Evolutionary conservation across 1,284 basidiomycete genomes (phyloP).

Genomic region (Moniliophthora roreri): DNA sequence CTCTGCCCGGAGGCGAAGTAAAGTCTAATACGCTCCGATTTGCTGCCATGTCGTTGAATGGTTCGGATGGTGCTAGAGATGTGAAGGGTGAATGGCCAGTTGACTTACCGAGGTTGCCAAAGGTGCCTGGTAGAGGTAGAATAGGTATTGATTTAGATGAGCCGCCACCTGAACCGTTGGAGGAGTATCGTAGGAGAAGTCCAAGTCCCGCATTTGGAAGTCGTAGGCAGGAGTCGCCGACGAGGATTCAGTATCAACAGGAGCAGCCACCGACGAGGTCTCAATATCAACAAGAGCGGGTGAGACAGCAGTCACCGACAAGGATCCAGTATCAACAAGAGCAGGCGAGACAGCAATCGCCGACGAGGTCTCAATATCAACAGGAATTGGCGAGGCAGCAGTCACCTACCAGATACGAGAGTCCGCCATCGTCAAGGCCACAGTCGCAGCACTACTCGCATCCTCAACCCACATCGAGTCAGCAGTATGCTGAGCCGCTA

Average conservation of each 20-base stretch:
- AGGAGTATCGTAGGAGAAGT: too few species aligned
- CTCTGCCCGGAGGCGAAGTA: not conserved
- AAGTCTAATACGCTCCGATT: constrained; percentile 7
- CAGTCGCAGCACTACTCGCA: not conserved
- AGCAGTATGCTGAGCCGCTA: constrained; percentile 6
- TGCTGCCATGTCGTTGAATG: constrained; percentile 6
- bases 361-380: not conserved
- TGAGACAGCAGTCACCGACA: not conserved
- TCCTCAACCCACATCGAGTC: not conserved
- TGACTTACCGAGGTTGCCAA: constrained; percentile 25
- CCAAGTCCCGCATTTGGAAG: too few species aligned
- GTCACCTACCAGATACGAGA: too few species aligned
- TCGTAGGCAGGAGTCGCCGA: too few species aligned
- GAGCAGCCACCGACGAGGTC: not conserved
- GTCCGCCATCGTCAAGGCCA: not conserved
- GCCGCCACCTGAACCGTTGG: too few species aligned
- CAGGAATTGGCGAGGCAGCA: not conserved
- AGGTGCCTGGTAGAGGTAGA: not conserved
- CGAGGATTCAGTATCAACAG: not conserved
- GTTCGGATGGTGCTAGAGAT: not conserved
- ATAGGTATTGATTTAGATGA: not conserved
- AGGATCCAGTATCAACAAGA: too few species aligned
- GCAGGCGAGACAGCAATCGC: not conserved
- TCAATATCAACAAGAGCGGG: not conserved
- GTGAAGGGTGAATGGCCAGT: constrained; percentile 14